Base-by-base conservation (phyloP, 352 stramenopile species). In the Phytopythium sindhum region DNA sequence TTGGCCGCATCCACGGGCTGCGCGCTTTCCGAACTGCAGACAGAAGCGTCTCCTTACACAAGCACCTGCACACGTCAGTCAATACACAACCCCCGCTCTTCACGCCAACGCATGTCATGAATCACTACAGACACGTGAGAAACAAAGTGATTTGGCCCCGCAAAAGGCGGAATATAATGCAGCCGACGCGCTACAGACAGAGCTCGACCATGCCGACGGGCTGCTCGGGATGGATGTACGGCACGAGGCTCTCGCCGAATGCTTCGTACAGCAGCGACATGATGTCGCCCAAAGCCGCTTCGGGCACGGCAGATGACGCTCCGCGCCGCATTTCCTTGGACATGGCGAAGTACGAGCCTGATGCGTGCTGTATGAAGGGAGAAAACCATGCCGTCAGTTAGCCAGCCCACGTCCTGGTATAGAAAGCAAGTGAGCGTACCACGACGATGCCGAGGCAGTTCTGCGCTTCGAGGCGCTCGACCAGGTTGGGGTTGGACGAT, bases 361-460 rank as follows among this genome's bases (percentile, higher is more conserved):
- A 90, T 17, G 82, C 84, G 50, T 93, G 86, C 86, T 95, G 39
- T 41, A 23, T 59, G 57, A 28, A 69, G 7, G 57, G 31, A 45
- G 19, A 66, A 55, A 39, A 10, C 33, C 33, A 39, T 10, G 33
- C 33, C 29, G 69, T 62, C 11, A 68, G 7, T 8, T 61, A 11
- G 55, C 7, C 7, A 41, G 19, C 26, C 33, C 14, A 24, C 37
- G 2, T 51, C 44, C 59, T 35, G 58, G 11, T 8, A 23, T 8
- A 19, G 51, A 11, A 21, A 42, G 31, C 2, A 15, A 26, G 23
- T 26, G 9, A 23, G 58, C 79, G 68, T 76, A 95, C 84, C 77
- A 94, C 86, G 6, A 96, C 68, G 42, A 94, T 93, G n/a, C 87
- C 88, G 19, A 95, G 64, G 45, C 88, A 96, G 67, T 95, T 89